Evolutionary conservation across 2,329 filamentous ascomycete species (phyloP), one percentile per base, ranked within the genome.

Genomic region (Chalaropsis thielavioides): DNA sequence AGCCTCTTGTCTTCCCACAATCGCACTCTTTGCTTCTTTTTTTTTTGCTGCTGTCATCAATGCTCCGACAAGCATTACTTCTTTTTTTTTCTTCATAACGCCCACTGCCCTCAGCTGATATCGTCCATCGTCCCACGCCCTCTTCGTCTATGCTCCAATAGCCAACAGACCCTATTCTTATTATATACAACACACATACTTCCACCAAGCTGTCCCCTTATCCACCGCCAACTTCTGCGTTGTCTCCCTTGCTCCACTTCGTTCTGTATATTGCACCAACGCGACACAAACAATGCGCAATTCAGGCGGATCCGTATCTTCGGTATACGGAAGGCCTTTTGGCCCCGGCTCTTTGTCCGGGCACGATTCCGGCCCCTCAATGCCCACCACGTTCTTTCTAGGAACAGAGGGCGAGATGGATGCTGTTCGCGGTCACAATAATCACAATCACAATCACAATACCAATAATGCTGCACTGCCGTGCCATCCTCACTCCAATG

Each of bases 391-490:
- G 2, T 64, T 64, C 44, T 46, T 64, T 38, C 58, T 64, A 10
- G 63, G 63, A 44, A 64, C 63, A 3, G 63, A 64, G 35, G 63
- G 41, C 38, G 63, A 64, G 13, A 64, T 64, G 43, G 63, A 64
- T 49, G 40, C 46, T n/a, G 54, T 43, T n/a, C 60, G 15, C 56
- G 31, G 27, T 22, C 51, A 17, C 31, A 31, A 11, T 13, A 7
- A 35, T 22, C 51, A 17, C 31, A 31, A 11, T 13, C 11, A 35
- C 19, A 58, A 35, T 38, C 35, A 4, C 15, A 58, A 19, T 24
- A 51, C 46, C 24, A 51, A 51, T 15, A 51, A 5, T 15, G 7
- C 46, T 15, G 19, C 51, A 15, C 24, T 31, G 51, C 51, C 51
- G 15, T 58, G 27, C 15, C 51, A 58, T n/a, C 51, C 51, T 3